These are phyloP conservation scores for Sonneratia alba DNA, from an alignment of 345 rosid genomes.

Conservation along the genomic window DNA sequence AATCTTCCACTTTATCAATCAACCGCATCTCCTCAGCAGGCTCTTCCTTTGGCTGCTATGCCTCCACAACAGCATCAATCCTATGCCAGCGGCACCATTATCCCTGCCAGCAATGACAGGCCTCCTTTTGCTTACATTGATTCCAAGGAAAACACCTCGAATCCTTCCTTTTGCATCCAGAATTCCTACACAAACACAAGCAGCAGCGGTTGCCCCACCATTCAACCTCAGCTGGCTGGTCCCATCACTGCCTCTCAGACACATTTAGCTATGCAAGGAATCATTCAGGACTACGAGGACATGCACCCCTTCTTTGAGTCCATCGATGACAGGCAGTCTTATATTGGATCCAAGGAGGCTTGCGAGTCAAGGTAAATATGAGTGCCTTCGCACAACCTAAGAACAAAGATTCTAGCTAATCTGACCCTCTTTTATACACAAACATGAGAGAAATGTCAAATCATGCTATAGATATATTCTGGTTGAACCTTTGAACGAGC, in stretches of 20 bases:
- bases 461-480: background rate
- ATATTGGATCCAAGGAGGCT: slow-evolving; percentile 50
- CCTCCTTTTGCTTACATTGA: slow-evolving; percentile 25
- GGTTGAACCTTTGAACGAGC: background rate
- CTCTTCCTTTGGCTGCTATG: slow-evolving; percentile 18
- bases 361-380: slow-evolving; percentile 41
- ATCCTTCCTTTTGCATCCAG: slow-evolving; percentile 33
- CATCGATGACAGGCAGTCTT: slow-evolving; percentile 72
- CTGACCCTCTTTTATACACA: background rate
- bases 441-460: background rate
- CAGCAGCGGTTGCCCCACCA: slow-evolving; percentile 7
- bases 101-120: background rate
- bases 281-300: slow-evolving; percentile 59
- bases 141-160: slow-evolving; percentile 28
- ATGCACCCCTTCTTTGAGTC: slow-evolving; percentile 67
- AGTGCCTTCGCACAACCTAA: background rate
- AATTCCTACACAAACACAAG: slow-evolving; percentile 21
- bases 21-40: slow-evolving; percentile 8
- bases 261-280: slow-evolving; percentile 28
- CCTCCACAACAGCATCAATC: slow-evolving; percentile 27
- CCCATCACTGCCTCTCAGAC: slow-evolving; percentile 30
- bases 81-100: slow-evolving; percentile 28
- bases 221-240: slow-evolving; percentile 6
- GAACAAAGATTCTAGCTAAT: background rate
- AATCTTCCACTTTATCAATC: slow-evolving; percentile 18